Evolutionary conservation across 1,284 basidiomycete species (phyloP).

Genomic region (Mycena citricolor): DNA sequence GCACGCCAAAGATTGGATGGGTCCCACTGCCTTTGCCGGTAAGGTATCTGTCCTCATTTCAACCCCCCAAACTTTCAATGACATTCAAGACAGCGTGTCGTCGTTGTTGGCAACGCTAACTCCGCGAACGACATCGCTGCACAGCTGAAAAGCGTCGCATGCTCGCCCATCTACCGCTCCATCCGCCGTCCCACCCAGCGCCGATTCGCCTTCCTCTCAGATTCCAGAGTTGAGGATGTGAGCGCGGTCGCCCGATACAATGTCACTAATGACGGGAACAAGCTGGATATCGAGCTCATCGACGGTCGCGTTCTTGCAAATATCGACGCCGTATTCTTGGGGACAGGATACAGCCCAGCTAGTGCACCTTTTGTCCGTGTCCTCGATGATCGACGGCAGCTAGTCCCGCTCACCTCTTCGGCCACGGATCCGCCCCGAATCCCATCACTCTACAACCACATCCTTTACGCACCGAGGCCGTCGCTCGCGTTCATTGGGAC

Average conservation of each 20-base stretch:
- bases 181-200: conserved; percentile 39
- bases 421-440: conserved; percentile 33
- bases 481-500: conserved; percentile 44
- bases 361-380: conserved; percentile 33
- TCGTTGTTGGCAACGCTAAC: conserved; percentile 49
- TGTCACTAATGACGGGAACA: conserved; percentile 21
- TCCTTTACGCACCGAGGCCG: conserved; percentile 44
- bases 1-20: conserved; percentile 42
- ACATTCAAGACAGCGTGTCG: conserved; percentile 37
- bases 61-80: background rate
- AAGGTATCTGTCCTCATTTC: conserved; percentile 34
- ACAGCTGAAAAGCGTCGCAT: conserved; percentile 38
- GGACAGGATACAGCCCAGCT: conserved; percentile 47
- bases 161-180: conserved; percentile 42
- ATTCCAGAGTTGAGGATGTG: conserved; percentile 41
- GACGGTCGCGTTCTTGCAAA: conserved; percentile 38
- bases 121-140: conserved; percentile 50
- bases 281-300: conserved; percentile 34
- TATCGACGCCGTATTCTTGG: conserved; percentile 42
- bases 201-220: conserved; percentile 41
- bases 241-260: conserved; percentile 37
- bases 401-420: conserved; percentile 27
- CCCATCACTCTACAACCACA: conserved; percentile 42
- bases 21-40: conserved; percentile 36
- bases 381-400: background rate